Base-by-base conservation (phyloP, 2,329 filamentous ascomycete genomes). In the Purpureocillium lavendulum region DNA sequence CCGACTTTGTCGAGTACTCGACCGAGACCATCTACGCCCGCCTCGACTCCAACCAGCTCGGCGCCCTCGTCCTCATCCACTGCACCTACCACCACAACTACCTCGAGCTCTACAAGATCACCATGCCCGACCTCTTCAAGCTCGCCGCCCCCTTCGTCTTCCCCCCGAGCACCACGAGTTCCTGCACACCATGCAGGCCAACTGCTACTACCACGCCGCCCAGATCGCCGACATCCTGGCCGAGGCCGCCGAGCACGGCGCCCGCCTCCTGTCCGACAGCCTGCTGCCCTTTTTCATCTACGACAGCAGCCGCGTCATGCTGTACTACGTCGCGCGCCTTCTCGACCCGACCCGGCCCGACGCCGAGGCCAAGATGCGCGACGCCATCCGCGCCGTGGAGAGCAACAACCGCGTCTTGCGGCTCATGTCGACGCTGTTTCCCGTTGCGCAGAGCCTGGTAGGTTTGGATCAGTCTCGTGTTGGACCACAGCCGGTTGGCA, bases 21-120 rank as follows among this genome's bases (percentile, higher is more conserved):
- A 53, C 60, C 12, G 62, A 65, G 32, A 64, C 65, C 14, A 66
- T 69, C 28, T 69, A 69, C 42, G 64, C 65, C 3, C 63, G 66
- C 10, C 58, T 67, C 15, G 66, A 68, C 44, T 68, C 66, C 1
- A 64, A 66, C 29, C 65, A 70, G 45, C 57, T 69, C 1, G 66
- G 66, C 12, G 65, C 65, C 9, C 52, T 70, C 32, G 61, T 66
- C 11, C 46, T 69, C 4, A 57, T 69, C 8, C 66, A 69, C 46
- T 68, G 65, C 46, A 69, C 66, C 18, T 69, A 67, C 36, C 62
- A 69, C 33, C 64, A 69, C 46, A 67, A 65, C 35, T 59, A 65
- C 30, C 52, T 68, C 4, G 66, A 69, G 43, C 54, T 70, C 2
- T 70, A 69, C 48, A 64, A 66, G 21, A 60, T 69, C 39, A 62